A percentile compares a stretch with the other conserved stretches of the same genome.
These are phyloP conservation scores for Wickerhamiella musiphila DNA, from an alignment of 805 yeast species.

Conservation along the genomic window DNA sequence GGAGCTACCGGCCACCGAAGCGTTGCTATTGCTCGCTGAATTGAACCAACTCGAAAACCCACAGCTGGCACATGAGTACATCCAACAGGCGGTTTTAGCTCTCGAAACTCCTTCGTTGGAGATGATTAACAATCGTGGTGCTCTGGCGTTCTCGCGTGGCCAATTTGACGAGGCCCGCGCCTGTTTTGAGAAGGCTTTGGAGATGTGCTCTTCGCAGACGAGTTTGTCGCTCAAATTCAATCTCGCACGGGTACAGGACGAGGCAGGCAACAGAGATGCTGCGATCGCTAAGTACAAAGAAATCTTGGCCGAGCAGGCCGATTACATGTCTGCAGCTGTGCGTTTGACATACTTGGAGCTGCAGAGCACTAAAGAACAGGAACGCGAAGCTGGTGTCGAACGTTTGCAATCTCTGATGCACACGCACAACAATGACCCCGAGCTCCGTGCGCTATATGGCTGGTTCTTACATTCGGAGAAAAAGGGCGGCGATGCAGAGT, in stretches of 20 bases:
- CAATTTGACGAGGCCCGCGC: conserved; percentile 40
- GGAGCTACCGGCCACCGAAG: conserved; percentile 37
- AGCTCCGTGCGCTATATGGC: conserved; percentile 78
- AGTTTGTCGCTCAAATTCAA: conserved; percentile 40
- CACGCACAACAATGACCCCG: conserved; percentile 44
- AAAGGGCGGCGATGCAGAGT: conserved; percentile 33
- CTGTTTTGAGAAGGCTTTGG: conserved; percentile 35
- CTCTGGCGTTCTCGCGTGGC: conserved; percentile 51
- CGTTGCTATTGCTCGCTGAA: conserved; percentile 49
- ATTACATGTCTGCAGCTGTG: conserved; percentile 56
- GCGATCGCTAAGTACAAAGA: conserved; percentile 33
- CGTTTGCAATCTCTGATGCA: conserved; percentile 38
- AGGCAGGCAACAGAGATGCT: conserved; percentile 22
- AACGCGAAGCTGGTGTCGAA: conserved; percentile 28
- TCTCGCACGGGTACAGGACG: conserved; percentile 57
- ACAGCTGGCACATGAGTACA: conserved; percentile 46
- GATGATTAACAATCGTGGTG: conserved; percentile 72
- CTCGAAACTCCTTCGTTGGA: conserved; percentile 20
- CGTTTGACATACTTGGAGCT: conserved; percentile 49
- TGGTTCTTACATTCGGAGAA: conserved; percentile 50
- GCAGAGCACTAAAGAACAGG: conserved; percentile 24
- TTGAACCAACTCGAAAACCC: conserved; percentile 47
- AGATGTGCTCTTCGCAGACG: conserved; percentile 6
- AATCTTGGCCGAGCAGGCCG: conserved; percentile 44
- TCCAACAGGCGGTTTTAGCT: conserved; percentile 43